Base-by-base conservation (phyloP, 306 rosid species). In the Begonia peltatifolia region DNA sequence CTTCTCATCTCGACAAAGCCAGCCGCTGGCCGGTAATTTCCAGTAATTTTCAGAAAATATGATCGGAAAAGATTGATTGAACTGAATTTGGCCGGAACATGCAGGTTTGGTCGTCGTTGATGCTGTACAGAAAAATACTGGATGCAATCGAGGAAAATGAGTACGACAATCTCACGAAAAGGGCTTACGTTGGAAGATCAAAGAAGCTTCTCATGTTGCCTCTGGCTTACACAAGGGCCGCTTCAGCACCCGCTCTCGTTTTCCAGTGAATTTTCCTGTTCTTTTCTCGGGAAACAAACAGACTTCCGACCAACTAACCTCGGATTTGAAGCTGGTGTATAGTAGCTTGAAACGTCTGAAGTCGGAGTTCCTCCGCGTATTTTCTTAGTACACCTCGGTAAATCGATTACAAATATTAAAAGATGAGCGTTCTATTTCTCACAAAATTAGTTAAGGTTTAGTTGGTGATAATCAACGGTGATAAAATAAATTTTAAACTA, bases 11-110 rank as follows among this genome's bases (percentile, higher is more conserved):
- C 42, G 79, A 88, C 51, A 79, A 84, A 56, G 83, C 66, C 9
- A 88, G 97, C 70, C 93, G 95, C 53, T 84, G 97, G 97, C 97
- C 95, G 60, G 89, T 87, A 79, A 11, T 38, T 22, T 44, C 11
- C 22, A 25, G 48, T 44, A 11, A 12, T 44, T 44, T 10, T 7
- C 48, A 0, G 6, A 3, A 44, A 44, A 44, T 1, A 44, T 10
- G 14, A 44, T 44, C 5, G 48, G 48, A 5, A 30, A 30, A 30
- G 38, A 30, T 30, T 5, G 38, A 5, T 30, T 30, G 38, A 30
- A 30, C 3, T 30, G 38, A 30, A 30, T 30, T 5, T 30, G 36
- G 38, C 38, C 9, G 38, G 38, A 30, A 30, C 8, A 5, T 71
- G 66, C 68, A 87, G 96, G 94, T 84, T 43, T 88, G 93, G 93